phyloP scores from a whole-genome alignment of 441 rosid genomes.

The Pelargonium myrrhifolium region DNA sequence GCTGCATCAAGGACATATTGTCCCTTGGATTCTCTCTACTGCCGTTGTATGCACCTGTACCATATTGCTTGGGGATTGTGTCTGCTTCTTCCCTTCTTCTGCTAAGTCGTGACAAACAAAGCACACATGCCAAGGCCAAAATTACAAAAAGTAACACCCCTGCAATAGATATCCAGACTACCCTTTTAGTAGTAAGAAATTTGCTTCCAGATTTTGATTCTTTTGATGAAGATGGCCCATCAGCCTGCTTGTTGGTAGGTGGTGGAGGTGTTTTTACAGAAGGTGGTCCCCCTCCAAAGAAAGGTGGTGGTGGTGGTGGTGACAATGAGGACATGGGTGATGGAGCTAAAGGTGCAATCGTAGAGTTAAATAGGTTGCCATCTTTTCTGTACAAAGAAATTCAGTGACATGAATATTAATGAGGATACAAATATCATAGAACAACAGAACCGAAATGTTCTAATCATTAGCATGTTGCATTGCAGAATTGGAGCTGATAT shows the following conservation, averaged over 20 bases:
- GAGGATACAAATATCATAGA: background rate
- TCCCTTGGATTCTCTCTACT: constrained; percentile 26
- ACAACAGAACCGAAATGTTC: background rate
- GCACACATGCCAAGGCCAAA: constrained; percentile 27
- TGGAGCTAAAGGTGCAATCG: constrained; percentile 56
- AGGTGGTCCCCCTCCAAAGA: constrained; percentile 35
- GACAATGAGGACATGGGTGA: constrained; percentile 36
- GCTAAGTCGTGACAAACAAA: constrained; percentile 38
- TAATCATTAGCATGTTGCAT: no score
- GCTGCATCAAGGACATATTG: constrained; percentile 31
- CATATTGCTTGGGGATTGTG: constrained; percentile 28
- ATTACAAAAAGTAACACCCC: constrained; percentile 33
- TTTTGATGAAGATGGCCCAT: constrained; percentile 31
- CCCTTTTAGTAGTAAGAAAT: constrained; percentile 34
- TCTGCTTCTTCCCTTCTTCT: constrained; percentile 28
- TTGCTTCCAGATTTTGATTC: constrained; percentile 34
- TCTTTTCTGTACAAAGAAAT: constrained; percentile 52
- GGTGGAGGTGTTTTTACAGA: constrained; percentile 52
- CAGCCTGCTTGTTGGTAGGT: constrained; percentile 23
- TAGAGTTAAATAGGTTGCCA: constrained; percentile 85
- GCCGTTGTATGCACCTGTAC: constrained; percentile 21
- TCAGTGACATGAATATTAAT: constrained; percentile 1
- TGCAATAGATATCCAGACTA: constrained; percentile 28
- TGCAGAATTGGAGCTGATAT: no score
- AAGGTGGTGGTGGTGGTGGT: constrained; percentile 36